Evolutionary conservation across 2,329 filamentous ascomycete species (phyloP).

Genomic region (Aspergillus neotritici): DNA sequence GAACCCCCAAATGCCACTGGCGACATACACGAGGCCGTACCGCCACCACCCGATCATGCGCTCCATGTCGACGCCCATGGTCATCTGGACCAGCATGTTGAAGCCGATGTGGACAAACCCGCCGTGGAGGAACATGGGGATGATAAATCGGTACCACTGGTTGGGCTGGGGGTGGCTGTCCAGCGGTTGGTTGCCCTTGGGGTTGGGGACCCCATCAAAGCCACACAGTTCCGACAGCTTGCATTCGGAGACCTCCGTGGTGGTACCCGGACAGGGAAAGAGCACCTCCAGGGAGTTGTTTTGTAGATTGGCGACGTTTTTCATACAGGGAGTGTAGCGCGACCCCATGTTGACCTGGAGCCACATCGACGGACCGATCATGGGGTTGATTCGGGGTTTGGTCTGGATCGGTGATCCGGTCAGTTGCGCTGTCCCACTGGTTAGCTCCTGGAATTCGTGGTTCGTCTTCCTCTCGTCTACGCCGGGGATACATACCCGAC

Average conservation of each 20-base stretch:
- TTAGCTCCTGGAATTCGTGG: conserved; percentile 6
- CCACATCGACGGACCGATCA: conserved; percentile 90
- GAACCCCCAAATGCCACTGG: conserved; percentile 89
- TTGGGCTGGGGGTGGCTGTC: conserved; percentile 64
- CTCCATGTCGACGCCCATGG: conserved; percentile 88
- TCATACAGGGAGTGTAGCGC: conserved; percentile 91
- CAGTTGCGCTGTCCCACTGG: conserved; percentile 52
- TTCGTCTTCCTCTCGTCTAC: neutral
- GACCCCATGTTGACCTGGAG: conserved; percentile 97
- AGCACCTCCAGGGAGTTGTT: conserved; percentile 27
- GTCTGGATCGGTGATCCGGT: conserved; percentile 66
- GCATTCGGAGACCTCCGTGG: conserved; percentile 58
- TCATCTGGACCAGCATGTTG: conserved; percentile 88
- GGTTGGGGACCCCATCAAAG: conserved; percentile 69
- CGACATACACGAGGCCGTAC: conserved; percentile 84
- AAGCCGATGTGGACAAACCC: conserved; percentile 93
- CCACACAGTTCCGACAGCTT: conserved; percentile 76
- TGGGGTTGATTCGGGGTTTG: conserved; percentile 84
- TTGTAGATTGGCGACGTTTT: conserved; percentile 52
- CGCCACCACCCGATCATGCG: conserved; percentile 79
- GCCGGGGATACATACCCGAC: conserved; percentile 58
- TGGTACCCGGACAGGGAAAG: conserved; percentile 81
- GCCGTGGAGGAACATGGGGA: conserved; percentile 91
- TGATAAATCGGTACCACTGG: conserved; percentile 96
- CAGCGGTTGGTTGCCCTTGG: conserved; percentile 44